Evolutionary conservation across 2,329 filamentous ascomycete species (phyloP).

Genomic region (Cladosporium sp.): DNA sequence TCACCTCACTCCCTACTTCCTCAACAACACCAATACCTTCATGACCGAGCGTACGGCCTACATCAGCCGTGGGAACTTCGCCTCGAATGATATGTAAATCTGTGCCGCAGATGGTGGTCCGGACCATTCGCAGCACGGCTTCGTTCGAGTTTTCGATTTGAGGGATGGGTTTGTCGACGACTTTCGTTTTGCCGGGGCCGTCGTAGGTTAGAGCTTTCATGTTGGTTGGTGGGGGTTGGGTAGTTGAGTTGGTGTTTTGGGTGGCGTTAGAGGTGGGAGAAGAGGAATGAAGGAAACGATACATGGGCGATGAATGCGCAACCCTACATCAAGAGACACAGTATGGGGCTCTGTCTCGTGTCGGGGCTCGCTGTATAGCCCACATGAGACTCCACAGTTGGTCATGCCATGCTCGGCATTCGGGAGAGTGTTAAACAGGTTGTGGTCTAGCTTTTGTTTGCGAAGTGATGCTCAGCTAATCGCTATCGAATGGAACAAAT

Average conservation of each 20-base stretch:
- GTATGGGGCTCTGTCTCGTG: not conserved
- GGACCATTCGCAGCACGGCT: slow-evolving; percentile 36
- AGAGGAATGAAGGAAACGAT: not conserved
- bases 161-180: slow-evolving; percentile 23
- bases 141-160: slow-evolving; percentile 21
- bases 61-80: slow-evolving; percentile 45
- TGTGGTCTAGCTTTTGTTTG: no score
- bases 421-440: no score
- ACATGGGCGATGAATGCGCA: no score
- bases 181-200: slow-evolving; percentile 22
- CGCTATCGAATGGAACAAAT: no score
- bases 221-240: not conserved
- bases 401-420: no score
- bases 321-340: not conserved
- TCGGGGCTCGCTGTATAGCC: not conserved
- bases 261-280: not conserved
- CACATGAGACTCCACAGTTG: not conserved
- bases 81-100: slow-evolving; percentile 55
- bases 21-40: slow-evolving; percentile 51
- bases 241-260: no score
- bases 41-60: slow-evolving; percentile 48
- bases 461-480: no score
- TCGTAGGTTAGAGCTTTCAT: slow-evolving; percentile 26
- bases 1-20: slow-evolving; percentile 42
- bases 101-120: slow-evolving; percentile 28